These are phyloP conservation scores for Colletotrichum sp. DNA, from an alignment of 2,329 filamentous ascomycete species.

Conservation along the genomic window DNA sequence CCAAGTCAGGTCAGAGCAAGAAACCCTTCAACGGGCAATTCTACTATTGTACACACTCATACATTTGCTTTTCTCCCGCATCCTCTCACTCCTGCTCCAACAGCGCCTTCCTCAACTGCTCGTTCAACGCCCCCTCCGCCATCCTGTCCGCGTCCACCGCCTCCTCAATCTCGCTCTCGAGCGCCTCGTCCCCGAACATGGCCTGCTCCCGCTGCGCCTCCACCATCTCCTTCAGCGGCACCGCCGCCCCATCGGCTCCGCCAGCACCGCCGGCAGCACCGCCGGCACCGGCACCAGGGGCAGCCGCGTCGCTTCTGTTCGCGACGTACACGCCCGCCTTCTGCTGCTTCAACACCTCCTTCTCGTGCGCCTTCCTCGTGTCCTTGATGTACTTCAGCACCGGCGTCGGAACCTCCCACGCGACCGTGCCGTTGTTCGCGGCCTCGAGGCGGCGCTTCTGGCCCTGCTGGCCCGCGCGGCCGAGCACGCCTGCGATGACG, in stretches of 20 bases:
- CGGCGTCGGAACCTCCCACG: slow-evolving; percentile 60
- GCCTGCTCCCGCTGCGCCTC: not conserved
- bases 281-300: slow-evolving; percentile 33
- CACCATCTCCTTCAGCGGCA: slow-evolving; percentile 34
- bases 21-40: not conserved
- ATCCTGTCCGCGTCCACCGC: not conserved
- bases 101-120: not conserved
- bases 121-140: not conserved
- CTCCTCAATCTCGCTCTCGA: not conserved
- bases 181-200: not conserved
- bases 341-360: slow-evolving; percentile 39
- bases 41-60: not conserved
- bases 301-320: slow-evolving; percentile 36
- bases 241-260: slow-evolving; percentile 34
- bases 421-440: slow-evolving; percentile 66
- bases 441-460: slow-evolving; percentile 68
- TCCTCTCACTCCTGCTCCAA: not conserved
- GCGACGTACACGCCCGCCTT: slow-evolving; percentile 31
- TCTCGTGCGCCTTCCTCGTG: slow-evolving; percentile 27
- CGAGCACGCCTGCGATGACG: slow-evolving; percentile 84
- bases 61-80: not conserved
- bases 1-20: not conserved
- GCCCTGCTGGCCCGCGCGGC: slow-evolving; percentile 81
- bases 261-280: slow-evolving; percentile 27
- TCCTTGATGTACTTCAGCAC: slow-evolving; percentile 42